Base-by-base conservation (phyloP, 352 stramenopile genomes). In the Globisporangium abappressorium region DNA sequence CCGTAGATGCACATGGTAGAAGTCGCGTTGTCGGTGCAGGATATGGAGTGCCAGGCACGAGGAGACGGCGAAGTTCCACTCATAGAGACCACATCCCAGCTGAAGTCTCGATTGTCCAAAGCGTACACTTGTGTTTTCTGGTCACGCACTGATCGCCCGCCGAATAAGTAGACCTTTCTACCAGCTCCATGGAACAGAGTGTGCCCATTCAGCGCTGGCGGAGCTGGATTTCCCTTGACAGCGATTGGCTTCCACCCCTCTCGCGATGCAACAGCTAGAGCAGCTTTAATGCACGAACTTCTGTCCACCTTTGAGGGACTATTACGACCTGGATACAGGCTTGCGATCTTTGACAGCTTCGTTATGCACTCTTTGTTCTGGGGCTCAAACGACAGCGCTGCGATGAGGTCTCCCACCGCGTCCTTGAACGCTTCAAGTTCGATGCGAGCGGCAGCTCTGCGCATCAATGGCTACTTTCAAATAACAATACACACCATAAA, bases 191-290 rank as follows among this genome's bases (percentile, higher is more conserved):
- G 55, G 47, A 89, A 89, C n/a, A 93, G 66, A 1, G 71, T 76
- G 33, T 93, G 84, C 6, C 84, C 84, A 51, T 91, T 93, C 7
- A 90, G 65, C 47, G 73, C 82, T 43, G 81, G 72, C 34, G 84
- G 84, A n/a, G 79, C 79, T 28, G 84, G 84, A 30, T 93, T 93
- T 2, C 84, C 84, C 69, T 79, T 79, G 5, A 93, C 79, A 20
- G 72, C 51, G 28, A 76, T 65, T 0, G 65, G 46, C 12, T 60
- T 63, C 84, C 84, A 93, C 5, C 84, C 84, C n/a, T 74, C 55
- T 49, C 74, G 71, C 43, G 79, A 22, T 15, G 76, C 74, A 2
- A 77, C 26, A 20, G 84, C 62, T 8, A 82, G 56, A 7, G 64
- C 68, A 18, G 81, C 82, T 61, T 69, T 60, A 18, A 79, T 20